Percentiles rank a stretch among this genome's conserved stretches.
Conservation (phyloP, 1,284 basidiomycete genomes). For the Hypsizygus ulmarius region DNA sequence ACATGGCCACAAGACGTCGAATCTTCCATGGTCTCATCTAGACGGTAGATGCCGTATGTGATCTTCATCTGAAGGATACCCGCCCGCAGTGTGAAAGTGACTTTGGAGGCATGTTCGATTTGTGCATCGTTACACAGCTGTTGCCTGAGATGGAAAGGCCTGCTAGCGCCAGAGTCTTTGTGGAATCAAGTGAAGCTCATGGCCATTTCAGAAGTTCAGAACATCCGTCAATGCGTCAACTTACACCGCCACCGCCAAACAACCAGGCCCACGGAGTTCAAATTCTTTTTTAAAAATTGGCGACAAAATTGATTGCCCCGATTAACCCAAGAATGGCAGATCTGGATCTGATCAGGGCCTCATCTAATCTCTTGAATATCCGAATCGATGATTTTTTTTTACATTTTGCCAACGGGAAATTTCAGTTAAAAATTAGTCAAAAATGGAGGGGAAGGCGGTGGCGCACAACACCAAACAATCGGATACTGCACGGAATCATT, state of each 20-base stretch:
- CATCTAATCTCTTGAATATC: background rate
- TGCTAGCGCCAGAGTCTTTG: background rate
- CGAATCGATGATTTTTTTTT: background rate
- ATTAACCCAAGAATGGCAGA: background rate
- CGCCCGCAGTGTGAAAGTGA: background rate
- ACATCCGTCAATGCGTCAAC: background rate
- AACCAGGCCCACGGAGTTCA: conserved; percentile 12
- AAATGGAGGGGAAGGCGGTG: conserved; percentile 9
- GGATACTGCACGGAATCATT: too few relatives aligned
- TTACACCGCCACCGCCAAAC: conserved; percentile 11
- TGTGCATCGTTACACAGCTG: background rate
- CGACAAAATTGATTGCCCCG: background rate
- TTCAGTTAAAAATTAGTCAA: background rate
- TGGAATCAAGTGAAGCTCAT: background rate
- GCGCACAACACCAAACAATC: conserved; percentile 10
- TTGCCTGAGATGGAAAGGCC: background rate
- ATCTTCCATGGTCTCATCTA: background rate
- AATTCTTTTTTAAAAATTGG: conserved; percentile 3
- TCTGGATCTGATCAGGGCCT: conserved; percentile 7
- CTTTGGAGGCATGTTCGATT: background rate
- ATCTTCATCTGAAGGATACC: background rate
- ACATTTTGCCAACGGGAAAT: too few relatives aligned
- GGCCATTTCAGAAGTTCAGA: background rate
- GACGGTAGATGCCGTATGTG: conserved; percentile 8
- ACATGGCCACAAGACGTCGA: conserved; percentile 3